Evolutionary conservation across 179 eudicot species (phyloP).

Genomic region (Silene noctiflora): DNA sequence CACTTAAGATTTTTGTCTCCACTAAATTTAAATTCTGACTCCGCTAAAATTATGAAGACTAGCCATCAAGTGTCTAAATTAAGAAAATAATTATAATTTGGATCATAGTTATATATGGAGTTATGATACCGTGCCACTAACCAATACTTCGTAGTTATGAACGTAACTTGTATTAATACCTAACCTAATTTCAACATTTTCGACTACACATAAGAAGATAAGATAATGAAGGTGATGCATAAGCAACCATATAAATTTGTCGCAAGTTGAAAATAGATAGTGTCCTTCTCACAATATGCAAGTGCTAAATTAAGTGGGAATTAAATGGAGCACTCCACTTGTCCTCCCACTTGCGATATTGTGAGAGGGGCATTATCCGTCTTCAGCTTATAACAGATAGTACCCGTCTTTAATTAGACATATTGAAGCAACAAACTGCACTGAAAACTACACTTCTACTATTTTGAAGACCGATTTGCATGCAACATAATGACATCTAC

Average conservation of each 20-base stretch:
- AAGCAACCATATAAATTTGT: too few relatives aligned
- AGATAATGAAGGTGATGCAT: background rate
- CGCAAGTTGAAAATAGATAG: too few relatives aligned
- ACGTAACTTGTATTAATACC: background rate
- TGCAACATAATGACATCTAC: constrained; percentile 5
- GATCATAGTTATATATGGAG: background rate
- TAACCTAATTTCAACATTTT: background rate
- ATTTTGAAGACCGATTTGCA: background rate
- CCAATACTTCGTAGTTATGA: background rate
- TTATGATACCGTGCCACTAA: background rate
- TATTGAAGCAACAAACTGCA: background rate
- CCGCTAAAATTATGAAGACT: too few relatives aligned
- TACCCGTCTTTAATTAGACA: too few relatives aligned
- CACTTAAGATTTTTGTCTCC: too few relatives aligned
- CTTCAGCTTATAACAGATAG: too few relatives aligned
- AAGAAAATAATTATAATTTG: background rate
- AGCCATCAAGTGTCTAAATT: background rate
- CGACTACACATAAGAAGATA: background rate
- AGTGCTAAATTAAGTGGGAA: too few relatives aligned
- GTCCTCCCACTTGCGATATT: too few relatives aligned
- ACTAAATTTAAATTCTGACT: too few relatives aligned
- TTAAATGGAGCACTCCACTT: too few relatives aligned
- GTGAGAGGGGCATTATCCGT: too few relatives aligned
- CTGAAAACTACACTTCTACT: background rate
- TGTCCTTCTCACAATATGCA: too few relatives aligned